Conservation (phyloP, 179 eudicot species). For the Drosera spatulata region DNA sequence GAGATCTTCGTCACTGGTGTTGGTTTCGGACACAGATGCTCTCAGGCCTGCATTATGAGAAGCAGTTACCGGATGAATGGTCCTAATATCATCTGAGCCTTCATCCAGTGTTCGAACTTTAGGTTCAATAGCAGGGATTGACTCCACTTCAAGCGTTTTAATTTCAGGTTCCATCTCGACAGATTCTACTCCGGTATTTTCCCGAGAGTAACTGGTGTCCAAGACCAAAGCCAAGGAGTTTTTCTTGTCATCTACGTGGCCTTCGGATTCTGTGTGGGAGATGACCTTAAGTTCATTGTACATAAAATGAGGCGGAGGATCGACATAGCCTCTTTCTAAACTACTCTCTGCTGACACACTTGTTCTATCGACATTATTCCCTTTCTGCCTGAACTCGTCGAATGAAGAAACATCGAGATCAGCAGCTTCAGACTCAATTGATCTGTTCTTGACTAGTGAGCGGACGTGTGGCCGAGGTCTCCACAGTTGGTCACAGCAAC, state of each 20-base stretch:
- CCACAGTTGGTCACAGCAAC: slow-evolving; percentile 61
- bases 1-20: no score
- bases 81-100: no score
- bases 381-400: slow-evolving; percentile 16
- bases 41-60: no score
- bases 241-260: slow-evolving; percentile 9
- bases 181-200: slow-evolving; percentile 14
- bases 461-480: slow-evolving; percentile 6
- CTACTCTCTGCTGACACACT: slow-evolving; percentile 8
- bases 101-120: no score
- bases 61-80: no score
- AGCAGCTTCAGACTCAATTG: slow-evolving; percentile 22
- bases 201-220: slow-evolving; percentile 7
- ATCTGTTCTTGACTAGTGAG: slow-evolving; percentile 1
- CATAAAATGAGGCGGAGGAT: slow-evolving; percentile 34
- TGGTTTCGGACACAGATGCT: no score
- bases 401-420: slow-evolving; percentile 24
- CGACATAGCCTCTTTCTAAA: slow-evolving; percentile 8
- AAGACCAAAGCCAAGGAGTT: slow-evolving; percentile 14
- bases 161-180: slow-evolving; percentile 20
- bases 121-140: no score
- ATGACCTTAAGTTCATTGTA: slow-evolving; percentile 9
- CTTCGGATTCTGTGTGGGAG: no score
- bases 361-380: slow-evolving; percentile 18
- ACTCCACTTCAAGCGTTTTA: neutral